Evolutionary conservation across 2,329 filamentous ascomycete species (phyloP), one percentile per base, ranked within the genome.

Genomic region (Whalleya microplaca): DNA sequence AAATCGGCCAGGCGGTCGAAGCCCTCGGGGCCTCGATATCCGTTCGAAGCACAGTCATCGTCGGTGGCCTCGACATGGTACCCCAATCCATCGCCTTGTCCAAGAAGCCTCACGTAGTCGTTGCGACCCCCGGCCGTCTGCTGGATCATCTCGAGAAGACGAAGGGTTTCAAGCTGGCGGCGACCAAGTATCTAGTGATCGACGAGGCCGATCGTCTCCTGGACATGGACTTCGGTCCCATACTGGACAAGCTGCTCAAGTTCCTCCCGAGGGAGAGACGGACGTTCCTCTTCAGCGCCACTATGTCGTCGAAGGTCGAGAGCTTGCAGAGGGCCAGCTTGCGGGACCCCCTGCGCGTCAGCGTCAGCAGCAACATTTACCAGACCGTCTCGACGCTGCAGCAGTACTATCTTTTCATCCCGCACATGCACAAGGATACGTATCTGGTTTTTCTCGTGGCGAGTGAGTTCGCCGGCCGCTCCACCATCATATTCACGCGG

Each of bases 41-140:
- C n/a, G 89, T 98, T 40, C 86, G 92, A 68, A 92, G 87, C 68
- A 88, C 91, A 6, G 88, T 94, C 16, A 86, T 99, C 43, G 91
- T 98, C 1, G 95, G 95, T 67, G 95, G 95, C 43, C 87, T 98
- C 81, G 94, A 98, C 64, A 97, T 97, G 91, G 90, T 97, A 1
- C 84, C 91, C 0, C 95, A 99, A 72, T 77, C 90, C 1, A 96
- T 99, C 62, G 90, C 93, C 0, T 83, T 99, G 0, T 92, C 90
- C n/a, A 97, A 96, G 81, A 94, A 94, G 67, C 95, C 95, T 7
- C 95, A 99, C 69, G 88, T 99, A 21, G 80, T 98, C 20, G 93
- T 98, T 41, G 94, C 94, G 0, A 97, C 94, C 0, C 94, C 94
- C 0, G 94, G 93, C 50, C 86, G 94, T 54, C 78, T 97, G 20